A percentile compares a stretch with the other conserved stretches of the same genome.
phyloP scores from a whole-genome alignment of 2,329 filamentous ascomycete genomes.

The Chrysoporthe puriensis region DNA sequence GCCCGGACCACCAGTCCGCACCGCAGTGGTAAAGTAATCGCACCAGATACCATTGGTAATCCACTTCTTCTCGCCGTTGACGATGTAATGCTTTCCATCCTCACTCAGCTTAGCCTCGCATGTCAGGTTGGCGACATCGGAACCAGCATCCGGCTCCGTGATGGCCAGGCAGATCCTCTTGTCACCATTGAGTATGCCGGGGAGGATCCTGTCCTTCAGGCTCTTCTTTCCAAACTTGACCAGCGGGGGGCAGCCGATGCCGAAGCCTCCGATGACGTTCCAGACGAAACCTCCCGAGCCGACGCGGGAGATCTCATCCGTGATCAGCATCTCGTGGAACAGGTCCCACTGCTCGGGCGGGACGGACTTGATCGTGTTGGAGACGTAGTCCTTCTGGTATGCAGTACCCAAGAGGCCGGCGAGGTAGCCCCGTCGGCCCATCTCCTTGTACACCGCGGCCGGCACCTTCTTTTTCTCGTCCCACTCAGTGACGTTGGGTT shows the following conservation, averaged over 20 bases:
- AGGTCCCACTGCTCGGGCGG: conserved; percentile 91
- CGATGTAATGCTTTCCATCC: conserved; percentile 98
- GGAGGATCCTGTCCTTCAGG: conserved; percentile 84
- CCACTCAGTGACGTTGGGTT: conserved; percentile 94
- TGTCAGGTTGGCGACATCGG: conserved; percentile 91
- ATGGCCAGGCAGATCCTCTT: conserved; percentile 98
- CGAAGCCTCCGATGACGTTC: conserved; percentile 96
- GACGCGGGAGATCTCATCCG: conserved; percentile 87
- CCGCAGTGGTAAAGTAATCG: conserved; percentile 97
- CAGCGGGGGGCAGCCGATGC: conserved; percentile 89
- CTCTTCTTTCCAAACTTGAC: conserved; percentile 89
- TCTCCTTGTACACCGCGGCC: conserved; percentile 88
- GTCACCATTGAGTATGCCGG: conserved; percentile 85
- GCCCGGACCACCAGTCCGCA: conserved; percentile 83
- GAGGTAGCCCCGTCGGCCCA: conserved; percentile 91
- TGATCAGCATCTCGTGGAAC: conserved; percentile 96
- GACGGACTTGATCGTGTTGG: conserved; percentile 75
- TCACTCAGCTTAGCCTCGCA: conserved; percentile 94
- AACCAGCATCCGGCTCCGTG: conserved; percentile 93
- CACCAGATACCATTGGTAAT: conserved; percentile 97
- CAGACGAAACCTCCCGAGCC: conserved; percentile 94
- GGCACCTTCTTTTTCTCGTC: conserved; percentile 93
- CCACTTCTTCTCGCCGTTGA: conserved; percentile 99
- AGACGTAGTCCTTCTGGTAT: conserved; percentile 76
- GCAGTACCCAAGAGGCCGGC: conserved; percentile 86